Evolutionary conservation across 1,139 yeast genomes (phyloP).

Genomic region (Blastobotrys elegans): DNA sequence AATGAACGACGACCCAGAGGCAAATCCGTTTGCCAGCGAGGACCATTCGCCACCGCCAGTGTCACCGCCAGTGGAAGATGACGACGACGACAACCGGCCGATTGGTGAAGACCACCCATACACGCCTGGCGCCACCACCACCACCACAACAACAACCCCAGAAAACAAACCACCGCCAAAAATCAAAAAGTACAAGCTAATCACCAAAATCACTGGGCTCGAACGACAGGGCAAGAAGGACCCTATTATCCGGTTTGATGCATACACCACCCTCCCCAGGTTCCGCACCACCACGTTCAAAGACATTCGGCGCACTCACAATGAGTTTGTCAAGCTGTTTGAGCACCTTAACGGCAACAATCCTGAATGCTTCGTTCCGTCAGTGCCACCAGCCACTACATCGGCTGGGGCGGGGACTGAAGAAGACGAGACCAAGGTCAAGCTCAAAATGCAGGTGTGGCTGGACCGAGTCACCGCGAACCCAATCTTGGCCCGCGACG

Average conservation of each 20-base stretch:
- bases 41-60: background rate
- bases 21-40: slow-evolving; percentile 27
- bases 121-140: background rate
- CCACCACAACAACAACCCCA: background rate
- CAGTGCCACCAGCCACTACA: slow-evolving; percentile 69
- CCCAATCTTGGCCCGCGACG: slow-evolving; percentile 78
- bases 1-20: slow-evolving; percentile 20
- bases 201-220: slow-evolving; percentile 41
- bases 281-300: slow-evolving; percentile 68
- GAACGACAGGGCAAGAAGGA: slow-evolving; percentile 48
- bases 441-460: slow-evolving; percentile 75
- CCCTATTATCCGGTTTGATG: slow-evolving; percentile 47
- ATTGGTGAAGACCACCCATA: slow-evolving; percentile 6
- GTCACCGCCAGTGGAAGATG: background rate
- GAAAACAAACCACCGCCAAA: background rate
- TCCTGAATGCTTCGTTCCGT: slow-evolving; percentile 90
- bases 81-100: slow-evolving; percentile 13
- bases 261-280: slow-evolving; percentile 49
- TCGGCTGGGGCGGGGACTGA: slow-evolving; percentile 80
- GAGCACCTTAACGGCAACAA: slow-evolving; percentile 73
- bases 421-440: slow-evolving; percentile 63
- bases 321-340: slow-evolving; percentile 72
- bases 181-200: slow-evolving; percentile 32
- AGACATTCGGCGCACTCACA: slow-evolving; percentile 74
- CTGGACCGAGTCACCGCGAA: slow-evolving; percentile 66